These are phyloP conservation scores for Citrus glauca DNA, from an alignment of 345 rosid genomes.

Conservation along the genomic window DNA sequence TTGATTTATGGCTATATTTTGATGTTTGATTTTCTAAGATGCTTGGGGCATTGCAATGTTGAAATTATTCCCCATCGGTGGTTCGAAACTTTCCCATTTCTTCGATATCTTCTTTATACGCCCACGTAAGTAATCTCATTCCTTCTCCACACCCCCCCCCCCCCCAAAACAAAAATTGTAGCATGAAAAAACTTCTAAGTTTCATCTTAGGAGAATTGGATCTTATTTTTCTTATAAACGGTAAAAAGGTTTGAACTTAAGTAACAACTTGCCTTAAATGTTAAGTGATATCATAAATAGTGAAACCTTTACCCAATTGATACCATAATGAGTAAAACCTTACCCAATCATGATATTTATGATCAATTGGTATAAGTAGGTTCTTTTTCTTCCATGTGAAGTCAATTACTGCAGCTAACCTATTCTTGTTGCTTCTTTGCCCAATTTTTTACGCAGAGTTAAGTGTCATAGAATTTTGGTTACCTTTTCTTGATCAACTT, in stretches of 20 bases:
- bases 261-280: not conserved
- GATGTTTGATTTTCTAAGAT: slow-evolving; percentile 70
- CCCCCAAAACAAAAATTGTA: not conserved
- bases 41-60: slow-evolving; percentile 81
- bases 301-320: not conserved
- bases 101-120: slow-evolving; percentile 73
- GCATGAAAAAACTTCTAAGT: not conserved
- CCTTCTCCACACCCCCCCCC: not conserved
- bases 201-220: not conserved
- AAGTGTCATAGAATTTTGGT: not conserved
- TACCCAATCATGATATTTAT: not conserved
- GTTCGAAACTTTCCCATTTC: slow-evolving; percentile 54
- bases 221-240: not conserved
- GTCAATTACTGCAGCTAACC: not conserved
- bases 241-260: not conserved
- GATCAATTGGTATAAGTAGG: not conserved
- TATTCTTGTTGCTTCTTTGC: not conserved
- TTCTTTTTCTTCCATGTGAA: not conserved
- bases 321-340: not conserved
- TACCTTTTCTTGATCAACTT: not conserved
- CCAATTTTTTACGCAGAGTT: not conserved
- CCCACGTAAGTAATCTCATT: slow-evolving; percentile 58
- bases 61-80: slow-evolving; percentile 64
- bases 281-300: not conserved
- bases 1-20: slow-evolving; percentile 54